These are phyloP conservation scores for Avena eriantha DNA, from an alignment of 176 grass and related monocot genomes.

Conservation along the genomic window DNA sequence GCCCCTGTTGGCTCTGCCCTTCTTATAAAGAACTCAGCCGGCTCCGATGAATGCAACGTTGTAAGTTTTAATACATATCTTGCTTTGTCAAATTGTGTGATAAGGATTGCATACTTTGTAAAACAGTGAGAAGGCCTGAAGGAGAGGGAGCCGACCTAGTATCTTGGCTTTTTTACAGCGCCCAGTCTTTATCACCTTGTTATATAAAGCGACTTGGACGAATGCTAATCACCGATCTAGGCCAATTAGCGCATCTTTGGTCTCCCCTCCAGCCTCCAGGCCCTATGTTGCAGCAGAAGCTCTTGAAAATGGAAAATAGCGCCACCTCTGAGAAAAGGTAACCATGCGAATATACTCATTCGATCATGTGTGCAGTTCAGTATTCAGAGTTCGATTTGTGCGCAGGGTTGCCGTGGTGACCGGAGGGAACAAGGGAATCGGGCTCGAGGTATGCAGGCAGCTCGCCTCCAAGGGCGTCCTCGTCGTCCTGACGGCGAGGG, in stretches of 20 bases:
- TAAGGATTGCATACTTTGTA: background rate
- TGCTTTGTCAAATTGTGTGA: background rate
- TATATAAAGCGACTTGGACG: background rate
- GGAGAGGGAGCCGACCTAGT: background rate
- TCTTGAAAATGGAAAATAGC: constrained; percentile 28
- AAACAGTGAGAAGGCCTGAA: background rate
- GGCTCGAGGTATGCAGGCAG: constrained; percentile 64
- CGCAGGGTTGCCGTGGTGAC: constrained; percentile 63
- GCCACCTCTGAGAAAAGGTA: constrained; percentile 37
- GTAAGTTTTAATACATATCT: background rate
- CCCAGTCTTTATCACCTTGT: background rate
- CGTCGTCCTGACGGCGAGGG: constrained; percentile 63
- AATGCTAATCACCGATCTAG: background rate
- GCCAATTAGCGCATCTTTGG: background rate
- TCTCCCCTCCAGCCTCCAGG: background rate
- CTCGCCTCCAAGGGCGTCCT: constrained; percentile 40
- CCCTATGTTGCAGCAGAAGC: background rate
- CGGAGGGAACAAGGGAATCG: constrained; percentile 64
- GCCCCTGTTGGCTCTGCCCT: background rate
- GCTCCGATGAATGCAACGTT: background rate
- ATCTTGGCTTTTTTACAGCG: background rate
- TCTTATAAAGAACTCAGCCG: background rate
- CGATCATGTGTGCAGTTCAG: background rate
- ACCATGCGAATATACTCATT: background rate
- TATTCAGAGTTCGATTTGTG: background rate